Conservation (phyloP, 2,329 filamentous ascomycete genomes). For the Venturia asperata region DNA sequence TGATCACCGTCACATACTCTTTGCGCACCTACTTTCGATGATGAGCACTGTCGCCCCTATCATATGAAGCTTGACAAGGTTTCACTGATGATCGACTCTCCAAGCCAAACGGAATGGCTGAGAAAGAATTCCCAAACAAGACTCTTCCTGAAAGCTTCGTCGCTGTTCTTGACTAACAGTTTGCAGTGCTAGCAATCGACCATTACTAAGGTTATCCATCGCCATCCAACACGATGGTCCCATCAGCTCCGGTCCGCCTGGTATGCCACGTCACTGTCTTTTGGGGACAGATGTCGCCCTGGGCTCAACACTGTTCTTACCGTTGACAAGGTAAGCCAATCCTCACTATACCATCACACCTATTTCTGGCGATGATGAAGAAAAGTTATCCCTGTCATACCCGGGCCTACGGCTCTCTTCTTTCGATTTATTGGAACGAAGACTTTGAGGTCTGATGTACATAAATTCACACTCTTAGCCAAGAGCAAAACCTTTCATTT, state of each 20-base stretch:
- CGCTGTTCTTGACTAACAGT: background rate
- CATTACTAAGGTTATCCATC: background rate
- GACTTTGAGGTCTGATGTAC: too few relatives aligned
- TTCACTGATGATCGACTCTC: slow-evolving; percentile 24
- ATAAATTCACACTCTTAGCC: slow-evolving; percentile 1
- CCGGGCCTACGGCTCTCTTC: too few relatives aligned
- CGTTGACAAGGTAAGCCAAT: background rate
- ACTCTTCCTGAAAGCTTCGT: background rate
- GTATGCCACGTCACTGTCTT: background rate
- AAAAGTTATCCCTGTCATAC: slow-evolving; percentile 12
- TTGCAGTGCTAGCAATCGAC: background rate
- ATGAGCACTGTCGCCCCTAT: slow-evolving; percentile 29
- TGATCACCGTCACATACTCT: background rate
- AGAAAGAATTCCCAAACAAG: background rate
- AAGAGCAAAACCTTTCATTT: background rate
- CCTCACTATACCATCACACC: background rate
- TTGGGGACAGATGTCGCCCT: too few relatives aligned
- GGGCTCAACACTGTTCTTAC: background rate
- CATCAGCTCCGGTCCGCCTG: background rate
- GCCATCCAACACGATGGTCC: background rate
- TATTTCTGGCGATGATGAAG: background rate
- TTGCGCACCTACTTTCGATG: slow-evolving; percentile 25
- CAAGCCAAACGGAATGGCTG: slow-evolving; percentile 24
- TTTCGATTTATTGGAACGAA: too few relatives aligned
- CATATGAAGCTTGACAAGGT: slow-evolving; percentile 21